Evolutionary conservation across 129 eudicot genomes (phyloP).

Genomic region (Dittrichia graveolens): DNA sequence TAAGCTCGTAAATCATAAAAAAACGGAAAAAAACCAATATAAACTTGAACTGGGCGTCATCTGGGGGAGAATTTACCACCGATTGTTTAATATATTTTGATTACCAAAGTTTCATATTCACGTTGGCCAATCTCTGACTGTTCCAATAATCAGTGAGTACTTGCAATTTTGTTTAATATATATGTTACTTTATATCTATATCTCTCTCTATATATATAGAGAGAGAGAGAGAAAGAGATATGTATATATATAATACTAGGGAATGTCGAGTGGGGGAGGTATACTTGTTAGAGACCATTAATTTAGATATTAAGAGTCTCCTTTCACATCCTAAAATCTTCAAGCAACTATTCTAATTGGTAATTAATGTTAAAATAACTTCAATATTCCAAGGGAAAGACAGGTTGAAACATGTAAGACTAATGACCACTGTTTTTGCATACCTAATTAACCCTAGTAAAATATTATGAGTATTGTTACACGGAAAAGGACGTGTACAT

Average conservation of each 20-base stretch:
- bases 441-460: neutral
- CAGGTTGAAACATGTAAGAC: slow-evolving; percentile 16
- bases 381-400: neutral
- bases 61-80: slow-evolving; percentile 15
- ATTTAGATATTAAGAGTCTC: neutral
- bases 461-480: neutral
- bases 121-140: neutral
- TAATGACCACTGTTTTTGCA: neutral
- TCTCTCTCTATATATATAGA: neutral
- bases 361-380: neutral
- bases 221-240: too few relatives aligned
- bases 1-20: too few relatives aligned
- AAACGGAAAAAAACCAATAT: too few relatives aligned
- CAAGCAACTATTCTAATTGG: neutral
- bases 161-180: neutral
- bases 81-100: neutral
- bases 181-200: neutral
- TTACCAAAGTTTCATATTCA: neutral
- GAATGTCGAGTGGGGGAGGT: slow-evolving; percentile 31
- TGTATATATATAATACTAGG: neutral
- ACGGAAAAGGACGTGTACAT: too few relatives aligned
- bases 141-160: slow-evolving; percentile 1
- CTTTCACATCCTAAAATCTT: neutral
- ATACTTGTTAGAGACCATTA: neutral
- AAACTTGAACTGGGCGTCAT: slow-evolving; percentile 10